These are phyloP conservation scores for Sungouiella blattae DNA, from an alignment of 805 yeast genomes.

Conservation along the genomic window DNA sequence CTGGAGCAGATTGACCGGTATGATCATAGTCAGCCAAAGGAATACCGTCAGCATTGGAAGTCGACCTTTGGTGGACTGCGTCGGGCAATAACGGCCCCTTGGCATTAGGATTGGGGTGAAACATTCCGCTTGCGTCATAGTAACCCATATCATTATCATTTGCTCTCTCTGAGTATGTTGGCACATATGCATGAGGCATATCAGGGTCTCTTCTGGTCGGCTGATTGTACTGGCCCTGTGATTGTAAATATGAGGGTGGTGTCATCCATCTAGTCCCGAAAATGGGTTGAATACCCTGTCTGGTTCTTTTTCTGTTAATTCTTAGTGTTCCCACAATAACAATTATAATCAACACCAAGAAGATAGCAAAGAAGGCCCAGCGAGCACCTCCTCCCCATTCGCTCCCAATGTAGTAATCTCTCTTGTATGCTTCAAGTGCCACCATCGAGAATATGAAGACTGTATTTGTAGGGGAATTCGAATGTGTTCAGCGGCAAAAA, in stretches of 20 bases:
- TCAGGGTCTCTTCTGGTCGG: conserved; percentile 41
- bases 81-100: conserved; percentile 15
- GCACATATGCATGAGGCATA: conserved; percentile 47
- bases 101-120: conserved; percentile 16
- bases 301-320: conserved; percentile 51
- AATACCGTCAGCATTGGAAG: conserved; percentile 11
- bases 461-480: too few relatives aligned
- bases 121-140: conserved; percentile 61
- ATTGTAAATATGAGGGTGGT: conserved; percentile 72
- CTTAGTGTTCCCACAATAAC: conserved; percentile 50
- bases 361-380: conserved; percentile 66
- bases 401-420: conserved; percentile 1
- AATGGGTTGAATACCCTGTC: conserved; percentile 54
- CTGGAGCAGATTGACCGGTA: conserved; percentile 1
- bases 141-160: conserved; percentile 75
- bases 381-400: conserved; percentile 39
- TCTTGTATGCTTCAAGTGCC: conserved; percentile 1
- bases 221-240: conserved; percentile 55
- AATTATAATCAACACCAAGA: conserved; percentile 46
- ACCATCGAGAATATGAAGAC: too few relatives aligned
- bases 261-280: conserved; percentile 83
- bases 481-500: too few relatives aligned
- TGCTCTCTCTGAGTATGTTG: conserved; percentile 63
- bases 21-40: conserved; percentile 4
- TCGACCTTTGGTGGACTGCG: conserved; percentile 11